Base-by-base conservation (phyloP, 495 filamentous ascomycete species). In the Penicillium simplicissimum region DNA sequence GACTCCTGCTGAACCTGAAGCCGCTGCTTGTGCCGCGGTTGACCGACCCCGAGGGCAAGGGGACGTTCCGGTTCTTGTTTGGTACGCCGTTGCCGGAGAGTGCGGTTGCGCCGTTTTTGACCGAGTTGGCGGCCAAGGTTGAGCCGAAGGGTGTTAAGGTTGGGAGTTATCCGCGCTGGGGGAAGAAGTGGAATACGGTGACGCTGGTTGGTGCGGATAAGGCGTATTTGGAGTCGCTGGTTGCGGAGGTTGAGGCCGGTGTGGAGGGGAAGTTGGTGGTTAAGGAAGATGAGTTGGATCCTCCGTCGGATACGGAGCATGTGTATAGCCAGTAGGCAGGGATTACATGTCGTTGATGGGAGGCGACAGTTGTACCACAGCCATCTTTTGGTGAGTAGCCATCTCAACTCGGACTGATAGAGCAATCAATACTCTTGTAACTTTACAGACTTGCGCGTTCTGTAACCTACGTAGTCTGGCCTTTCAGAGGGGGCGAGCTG, bases 151-250 rank as follows among this genome's bases (percentile, higher is more conserved):
- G 91, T 0, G 82, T 98, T 55, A 97, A 97, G 77, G 91, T 98
- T n/a, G 95, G 95, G 8, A 96, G 91, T 70, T 98, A 98, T 76
- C 95, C 95, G 23, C 79, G 91, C 51, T 97, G 93, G 95, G 91
- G 88, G 0, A 94, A 90, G 80, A 86, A 86, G 67, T 81, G 83
- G 31, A 98, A 98, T 71, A 93, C 92, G 0, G 90, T 98, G 33
- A 98, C 95, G 25, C 78, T 98, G 28, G 93, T 97, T 17, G 95
- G 95, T 13, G 82, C 73, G 11, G 85, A 91, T 61, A 76, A 81
- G 65, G 85, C 79, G 14, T 86, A 76, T 59, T 81, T 91, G 71
- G 86, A 90, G 63, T 76, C 75, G 5, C 60, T 91, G 65, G 74
- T 88, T 19, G 60, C 75, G 7, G 84, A 88, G 67, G 86, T 90